Conservation (phyloP, 2,329 filamentous ascomycete species). For the Helicocarpus griseus region DNA sequence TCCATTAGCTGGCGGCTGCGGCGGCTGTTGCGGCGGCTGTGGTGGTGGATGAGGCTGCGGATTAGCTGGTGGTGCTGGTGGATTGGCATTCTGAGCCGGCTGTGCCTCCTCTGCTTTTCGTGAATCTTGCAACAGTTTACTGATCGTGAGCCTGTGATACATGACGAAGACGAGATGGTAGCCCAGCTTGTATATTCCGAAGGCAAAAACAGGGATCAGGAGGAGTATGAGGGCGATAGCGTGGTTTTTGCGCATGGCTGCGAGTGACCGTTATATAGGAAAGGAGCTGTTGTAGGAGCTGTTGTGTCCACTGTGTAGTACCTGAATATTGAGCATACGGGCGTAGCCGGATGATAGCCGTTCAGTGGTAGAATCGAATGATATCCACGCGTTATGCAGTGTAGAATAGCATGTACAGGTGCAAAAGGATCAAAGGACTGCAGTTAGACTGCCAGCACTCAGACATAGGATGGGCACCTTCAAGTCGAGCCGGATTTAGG, state of each 20-base stretch:
- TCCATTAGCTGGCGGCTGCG: neutral
- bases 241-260: conserved; percentile 16
- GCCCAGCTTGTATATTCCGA: conserved; percentile 16
- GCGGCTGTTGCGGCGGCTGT: neutral
- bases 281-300: too few species aligned
- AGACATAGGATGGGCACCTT: too few species aligned
- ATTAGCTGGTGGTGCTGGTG: neutral
- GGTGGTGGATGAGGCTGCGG: neutral
- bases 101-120: conserved; percentile 14
- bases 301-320: too few species aligned
- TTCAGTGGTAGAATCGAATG: too few species aligned
- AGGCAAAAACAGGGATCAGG: conserved; percentile 15
- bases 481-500: neutral
- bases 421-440: too few species aligned
- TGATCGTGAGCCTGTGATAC: conserved; percentile 5
- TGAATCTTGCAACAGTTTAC: conserved; percentile 14
- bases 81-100: neutral
- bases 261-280: too few species aligned
- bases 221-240: conserved; percentile 18
- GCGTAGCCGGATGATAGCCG: too few species aligned
- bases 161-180: conserved; percentile 10
- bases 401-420: too few species aligned
- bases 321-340: too few species aligned
- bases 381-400: too few species aligned
- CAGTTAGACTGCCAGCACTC: too few species aligned